phyloP scores from a whole-genome alignment of 2,329 filamentous ascomycete genomes.

The Penicillium polonicum region DNA sequence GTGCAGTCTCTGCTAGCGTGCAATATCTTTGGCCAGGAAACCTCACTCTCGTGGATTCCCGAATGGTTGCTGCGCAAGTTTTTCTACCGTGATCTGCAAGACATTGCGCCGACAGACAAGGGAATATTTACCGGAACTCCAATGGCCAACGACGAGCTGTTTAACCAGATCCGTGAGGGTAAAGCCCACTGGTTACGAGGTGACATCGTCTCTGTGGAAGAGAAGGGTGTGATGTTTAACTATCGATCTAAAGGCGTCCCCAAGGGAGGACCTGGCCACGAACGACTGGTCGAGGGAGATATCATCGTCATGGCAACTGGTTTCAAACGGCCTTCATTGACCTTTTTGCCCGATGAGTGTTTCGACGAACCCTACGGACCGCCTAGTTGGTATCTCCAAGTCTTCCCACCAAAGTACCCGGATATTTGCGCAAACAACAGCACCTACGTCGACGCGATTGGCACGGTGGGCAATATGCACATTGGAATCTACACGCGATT shows the following conservation, averaged over 20 bases:
- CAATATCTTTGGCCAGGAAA: constrained; percentile 79
- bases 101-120: constrained; percentile 66
- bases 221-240: constrained; percentile 68
- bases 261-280: constrained; percentile 69
- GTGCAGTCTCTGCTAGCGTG: constrained; percentile 71
- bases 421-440: constrained; percentile 79
- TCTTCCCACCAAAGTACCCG: constrained; percentile 73
- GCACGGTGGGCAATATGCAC: constrained; percentile 81
- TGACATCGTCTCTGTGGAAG: constrained; percentile 68
- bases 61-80: constrained; percentile 71
- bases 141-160: constrained; percentile 82
- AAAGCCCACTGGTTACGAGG: constrained; percentile 77
- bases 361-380: constrained; percentile 73
- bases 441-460: constrained; percentile 78
- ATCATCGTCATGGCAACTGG: constrained; percentile 82
- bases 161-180: constrained; percentile 70
- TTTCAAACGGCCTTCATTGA: constrained; percentile 69
- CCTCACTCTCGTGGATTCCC: constrained; percentile 71
- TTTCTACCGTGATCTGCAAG: constrained; percentile 78
- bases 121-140: constrained; percentile 79
- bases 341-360: constrained; percentile 70
- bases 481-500: constrained; percentile 88
- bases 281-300: constrained; percentile 67
- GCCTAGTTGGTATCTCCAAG: constrained; percentile 86
- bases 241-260: constrained; percentile 70